Evolutionary conservation across 805 yeast genomes (phyloP), one percentile per base, ranked within the genome.

Genomic region (Metschnikowia koreensis): DNA sequence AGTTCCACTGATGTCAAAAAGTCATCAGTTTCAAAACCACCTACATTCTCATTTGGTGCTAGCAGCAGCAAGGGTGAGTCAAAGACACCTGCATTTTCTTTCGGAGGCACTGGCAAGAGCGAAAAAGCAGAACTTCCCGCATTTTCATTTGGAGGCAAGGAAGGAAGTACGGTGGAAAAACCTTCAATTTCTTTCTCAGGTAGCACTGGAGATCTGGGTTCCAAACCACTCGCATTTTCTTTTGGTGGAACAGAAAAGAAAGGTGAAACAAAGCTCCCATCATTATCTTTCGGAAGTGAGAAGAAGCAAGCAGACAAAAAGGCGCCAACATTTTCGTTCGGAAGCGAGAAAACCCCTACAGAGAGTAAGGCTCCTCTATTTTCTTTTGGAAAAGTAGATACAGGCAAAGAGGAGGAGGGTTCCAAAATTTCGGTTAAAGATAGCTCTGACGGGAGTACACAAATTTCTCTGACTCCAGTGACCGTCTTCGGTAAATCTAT

Each of bases 11-110:
- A 31, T 10, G 43, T 7, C 29, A 27, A 40, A 13, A 33, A 40
- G 22, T n/a, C 12, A 40, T 26, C 22, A 10, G 13, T 7, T 4
- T 40, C 42, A 10, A 29, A 27, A 7, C n/a, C 33, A 2, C 44
- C 44, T 5, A 5, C 38, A 16, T 34, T 34, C 28, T 31, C 31
- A 10, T 43, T 43, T 43, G 51, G 46, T 15, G 16, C 27, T n/a
- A 12, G 40, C 13, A 9, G 26, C 8, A 41, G 29, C 8, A 27
- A 37, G 8, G 42, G 48, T 7, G 40, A 13, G 4, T 36, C 56
- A 17, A 38, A 48, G 22, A 55, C 60, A 8, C 41, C 40, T 31
- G 50, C 27, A 8, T 33, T 56, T 33, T 46, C 62, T 15, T 62
- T 64, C 41, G 64, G 62, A n/a, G 37, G 47, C 7, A 29, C 15